Evolutionary conservation across 129 eudicot species (phyloP).

Genomic region (Artemisia argyi): DNA sequence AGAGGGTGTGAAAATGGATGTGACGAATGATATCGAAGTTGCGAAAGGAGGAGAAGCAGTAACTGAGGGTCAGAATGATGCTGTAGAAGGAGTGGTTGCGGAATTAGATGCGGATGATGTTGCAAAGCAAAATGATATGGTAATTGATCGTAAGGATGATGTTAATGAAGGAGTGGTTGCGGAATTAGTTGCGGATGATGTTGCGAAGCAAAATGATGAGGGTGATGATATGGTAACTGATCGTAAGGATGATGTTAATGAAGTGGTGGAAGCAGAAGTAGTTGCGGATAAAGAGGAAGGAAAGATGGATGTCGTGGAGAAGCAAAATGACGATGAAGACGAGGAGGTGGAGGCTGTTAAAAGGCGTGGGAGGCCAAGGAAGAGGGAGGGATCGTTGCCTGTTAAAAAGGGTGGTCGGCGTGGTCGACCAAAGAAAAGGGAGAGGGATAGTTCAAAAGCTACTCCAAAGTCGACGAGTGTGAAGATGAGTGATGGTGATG

Average conservation of each 20-base stretch:
- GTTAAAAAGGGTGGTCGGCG: too few relatives aligned
- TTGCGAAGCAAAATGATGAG: conserved; percentile 12
- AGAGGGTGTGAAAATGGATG: conserved; percentile 15
- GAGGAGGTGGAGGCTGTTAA: conserved; percentile 14
- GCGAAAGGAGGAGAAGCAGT: conserved; percentile 8
- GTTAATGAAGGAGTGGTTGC: too few relatives aligned
- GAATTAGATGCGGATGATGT: too few relatives aligned
- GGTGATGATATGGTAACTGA: conserved; percentile 18
- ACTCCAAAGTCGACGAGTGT: too few relatives aligned
- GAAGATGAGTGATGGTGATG: neutral
- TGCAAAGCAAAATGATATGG: too few relatives aligned
- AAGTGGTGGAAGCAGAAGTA: conserved; percentile 3
- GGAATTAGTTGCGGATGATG: conserved; percentile 2
- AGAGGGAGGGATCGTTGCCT: conserved; percentile 1
- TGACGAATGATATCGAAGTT: neutral
- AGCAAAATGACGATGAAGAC: conserved; percentile 18
- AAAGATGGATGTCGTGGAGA: conserved; percentile 9
- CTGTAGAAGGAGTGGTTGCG: too few relatives aligned
- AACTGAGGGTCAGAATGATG: neutral
- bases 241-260: neutral
- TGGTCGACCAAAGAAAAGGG: too few relatives aligned
- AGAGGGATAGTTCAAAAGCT: too few relatives aligned
- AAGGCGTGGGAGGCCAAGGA: too few relatives aligned
- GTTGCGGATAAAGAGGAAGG: conserved; percentile 24
- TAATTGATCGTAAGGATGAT: too few relatives aligned